Evolutionary conservation across 352 stramenopile genomes (phyloP), one percentile per base, ranked within the genome.

Genomic region (Halophytophthora batemanensis): DNA sequence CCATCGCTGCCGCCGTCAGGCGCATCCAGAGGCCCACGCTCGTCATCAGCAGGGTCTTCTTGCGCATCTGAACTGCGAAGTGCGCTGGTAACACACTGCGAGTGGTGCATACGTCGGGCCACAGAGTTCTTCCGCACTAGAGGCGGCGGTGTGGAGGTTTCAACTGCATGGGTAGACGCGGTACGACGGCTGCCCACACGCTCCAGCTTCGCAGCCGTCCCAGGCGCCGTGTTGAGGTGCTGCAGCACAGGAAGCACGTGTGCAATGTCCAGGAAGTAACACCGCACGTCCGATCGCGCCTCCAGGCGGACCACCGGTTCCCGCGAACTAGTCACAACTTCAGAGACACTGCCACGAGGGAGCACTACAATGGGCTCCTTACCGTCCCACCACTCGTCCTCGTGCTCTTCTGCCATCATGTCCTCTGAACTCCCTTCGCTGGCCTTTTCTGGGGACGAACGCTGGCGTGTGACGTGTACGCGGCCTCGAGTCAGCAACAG

Each of bases 231-330:
- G 25, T 31, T 31, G 4, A 31, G 25, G 25, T 31, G 25, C 25
- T 31, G 25, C 25, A 21, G 29, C 21, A 64, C 41, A 59, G 64
- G 44, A 40, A 45, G 50, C 43, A 82, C 38, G 63, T 78, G 59
- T 2, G 4, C 40, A 0, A 49, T 43, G 19, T 83, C 74, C 14
- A 88, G 56, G 50, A 74, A 86, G 45, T 78, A 86, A 22, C 77
- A 88, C 40, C 84, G 72, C 13, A 82, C 72, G 8, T 55, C 60
- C 11, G 67, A 72, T 2, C 61, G 49, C 10, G 77, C 77, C 52
- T 76, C 51, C 12, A 73, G 47, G 1, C 50, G 64, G 38, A 57
- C 56, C n/a, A 39, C 55, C 19, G 46, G 22, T 23, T 49, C 47
- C 10, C 43, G 45, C 4, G 69, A 69, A 19, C 6, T 34, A 17